phyloP scores from a whole-genome alignment of 2,329 filamentous ascomycete species.

The Hypoxylon rubiginosum region DNA sequence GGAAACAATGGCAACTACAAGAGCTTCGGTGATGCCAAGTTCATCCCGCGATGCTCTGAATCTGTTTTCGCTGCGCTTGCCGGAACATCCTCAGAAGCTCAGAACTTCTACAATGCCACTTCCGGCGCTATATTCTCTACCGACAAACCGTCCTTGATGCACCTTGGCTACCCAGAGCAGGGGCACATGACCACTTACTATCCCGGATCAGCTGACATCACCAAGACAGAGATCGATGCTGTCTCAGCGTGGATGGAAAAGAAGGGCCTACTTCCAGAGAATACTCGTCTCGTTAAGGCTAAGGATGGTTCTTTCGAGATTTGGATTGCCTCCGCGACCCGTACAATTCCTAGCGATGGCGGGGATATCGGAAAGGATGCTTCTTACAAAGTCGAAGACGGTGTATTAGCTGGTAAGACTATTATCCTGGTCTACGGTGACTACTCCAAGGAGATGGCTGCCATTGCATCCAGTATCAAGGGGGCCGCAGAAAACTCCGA shows the following conservation, averaged over 20 bases:
- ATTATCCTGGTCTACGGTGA: conserved; percentile 82
- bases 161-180: conserved; percentile 80
- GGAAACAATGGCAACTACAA: conserved; percentile 89
- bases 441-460: conserved; percentile 77
- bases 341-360: conserved; percentile 70
- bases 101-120: conserved; percentile 75
- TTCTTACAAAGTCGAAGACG: conserved; percentile 71
- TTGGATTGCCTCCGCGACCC: conserved; percentile 78
- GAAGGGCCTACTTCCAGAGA: conserved; percentile 79
- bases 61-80: conserved; percentile 75
- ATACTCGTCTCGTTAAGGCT: conserved; percentile 80
- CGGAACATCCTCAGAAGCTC: conserved; percentile 69
- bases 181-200: conserved; percentile 88
- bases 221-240: conserved; percentile 78
- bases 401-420: conserved; percentile 73
- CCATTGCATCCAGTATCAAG: conserved; percentile 75
- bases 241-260: conserved; percentile 80
- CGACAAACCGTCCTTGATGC: conserved; percentile 74
- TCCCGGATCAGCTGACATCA: conserved; percentile 80
- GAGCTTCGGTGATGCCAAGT: conserved; percentile 87
- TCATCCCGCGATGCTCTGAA: conserved; percentile 78
- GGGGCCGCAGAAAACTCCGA: conserved; percentile 77
- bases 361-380: conserved; percentile 78
- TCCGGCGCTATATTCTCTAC: conserved; percentile 80
- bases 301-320: conserved; percentile 75